Evolutionary conservation across 106 monocot species (phyloP).

Genomic region (Xerophyta viscosa): DNA sequence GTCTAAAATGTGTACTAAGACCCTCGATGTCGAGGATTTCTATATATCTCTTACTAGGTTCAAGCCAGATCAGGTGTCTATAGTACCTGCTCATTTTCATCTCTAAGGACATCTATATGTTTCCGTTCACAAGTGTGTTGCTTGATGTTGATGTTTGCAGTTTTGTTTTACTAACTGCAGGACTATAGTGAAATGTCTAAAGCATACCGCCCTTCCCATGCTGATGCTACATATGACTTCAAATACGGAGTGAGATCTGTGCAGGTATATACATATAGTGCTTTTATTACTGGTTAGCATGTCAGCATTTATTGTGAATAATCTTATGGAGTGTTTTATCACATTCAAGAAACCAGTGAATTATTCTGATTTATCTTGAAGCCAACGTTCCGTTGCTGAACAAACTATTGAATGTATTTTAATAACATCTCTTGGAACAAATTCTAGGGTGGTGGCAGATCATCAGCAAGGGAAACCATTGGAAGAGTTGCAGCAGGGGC

Average conservation of each 20-base stretch:
- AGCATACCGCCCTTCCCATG: conserved; percentile 81
- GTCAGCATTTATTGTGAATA: no score
- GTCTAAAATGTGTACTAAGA: no score
- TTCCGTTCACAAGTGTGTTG: background rate
- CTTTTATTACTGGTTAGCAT: background rate
- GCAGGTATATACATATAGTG: conserved; percentile 27
- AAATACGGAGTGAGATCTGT: conserved; percentile 76
- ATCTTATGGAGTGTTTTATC: no score
- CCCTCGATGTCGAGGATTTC: no score
- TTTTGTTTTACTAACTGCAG: conserved; percentile 17
- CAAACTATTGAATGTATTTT: background rate
- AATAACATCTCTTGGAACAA: conserved; percentile 1
- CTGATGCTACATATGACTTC: conserved; percentile 74
- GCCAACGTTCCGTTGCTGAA: background rate
- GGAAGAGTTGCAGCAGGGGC: conserved; percentile 97
- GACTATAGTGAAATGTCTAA: conserved; percentile 79
- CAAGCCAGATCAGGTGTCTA: no score
- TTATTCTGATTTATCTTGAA: no score
- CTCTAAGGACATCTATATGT: background rate
- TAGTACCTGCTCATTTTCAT: background rate
- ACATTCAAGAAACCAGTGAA: no score
- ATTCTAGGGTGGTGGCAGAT: conserved; percentile 87
- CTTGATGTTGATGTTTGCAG: background rate
- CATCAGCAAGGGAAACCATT: conserved; percentile 98
- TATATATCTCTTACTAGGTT: no score